Percentiles rank a stretch among this genome's conserved stretches.
Conservation (phyloP, 148 eudicot genomes). For the Camellia lanceoleosa region DNA sequence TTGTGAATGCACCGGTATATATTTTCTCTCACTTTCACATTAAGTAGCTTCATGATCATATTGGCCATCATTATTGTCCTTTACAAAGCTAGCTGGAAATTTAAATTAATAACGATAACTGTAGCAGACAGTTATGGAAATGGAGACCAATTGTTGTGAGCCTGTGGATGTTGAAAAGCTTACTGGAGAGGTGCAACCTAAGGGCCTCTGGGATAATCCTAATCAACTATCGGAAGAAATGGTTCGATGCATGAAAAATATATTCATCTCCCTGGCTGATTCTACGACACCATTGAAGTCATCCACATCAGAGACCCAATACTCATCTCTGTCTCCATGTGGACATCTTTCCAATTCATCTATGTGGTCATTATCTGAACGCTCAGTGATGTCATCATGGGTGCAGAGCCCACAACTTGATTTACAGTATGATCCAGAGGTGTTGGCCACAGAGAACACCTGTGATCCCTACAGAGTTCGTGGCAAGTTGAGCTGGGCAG, state of each 20-base stretch:
- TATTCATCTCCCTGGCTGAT: conserved; percentile 18
- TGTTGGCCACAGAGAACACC: conserved; percentile 15
- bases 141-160: not conserved
- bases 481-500: conserved; percentile 21
- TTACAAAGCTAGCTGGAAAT: not conserved
- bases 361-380: conserved; percentile 16
- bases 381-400: conserved; percentile 17
- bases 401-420: conserved; percentile 19
- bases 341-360: conserved; percentile 23
- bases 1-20: conserved; percentile 8
- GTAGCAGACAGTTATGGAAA: not conserved
- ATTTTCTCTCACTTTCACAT: not conserved
- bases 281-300: conserved; percentile 6
- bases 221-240: conserved; percentile 22
- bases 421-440: conserved; percentile 11
- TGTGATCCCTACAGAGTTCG: conserved; percentile 23
- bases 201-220: conserved; percentile 18
- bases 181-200: conserved; percentile 9
- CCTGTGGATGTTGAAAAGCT: conserved; percentile 16
- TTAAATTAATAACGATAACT: not conserved
- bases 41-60: not conserved
- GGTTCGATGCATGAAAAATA: conserved; percentile 17
- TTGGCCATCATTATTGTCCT: not conserved
- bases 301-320: conserved; percentile 7
- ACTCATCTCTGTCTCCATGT: conserved; percentile 14